A percentile compares a stretch with the other conserved stretches of the same genome.
phyloP scores from a whole-genome alignment of 2,329 filamentous ascomycete genomes.

The Pseudogymnoascus sp. region DNA sequence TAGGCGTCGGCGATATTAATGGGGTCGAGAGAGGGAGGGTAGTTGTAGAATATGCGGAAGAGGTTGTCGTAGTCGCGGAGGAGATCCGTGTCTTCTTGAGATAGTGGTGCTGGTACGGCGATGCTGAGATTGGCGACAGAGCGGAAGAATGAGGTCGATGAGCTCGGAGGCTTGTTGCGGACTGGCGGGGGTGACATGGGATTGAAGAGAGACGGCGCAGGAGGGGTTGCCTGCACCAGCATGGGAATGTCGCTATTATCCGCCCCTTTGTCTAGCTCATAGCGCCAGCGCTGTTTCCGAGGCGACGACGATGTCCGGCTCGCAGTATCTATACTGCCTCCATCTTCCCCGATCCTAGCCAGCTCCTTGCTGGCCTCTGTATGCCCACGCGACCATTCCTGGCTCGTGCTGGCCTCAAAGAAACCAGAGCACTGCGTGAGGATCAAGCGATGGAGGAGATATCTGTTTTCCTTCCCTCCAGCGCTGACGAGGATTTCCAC shows the following conservation, averaged over 20 bases:
- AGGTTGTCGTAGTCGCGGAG: conserved; percentile 92
- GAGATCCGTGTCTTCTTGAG: conserved; percentile 60
- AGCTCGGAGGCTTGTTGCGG: conserved; percentile 53
- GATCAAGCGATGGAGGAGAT: conserved; percentile 80
- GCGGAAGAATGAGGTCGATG: conserved; percentile 68
- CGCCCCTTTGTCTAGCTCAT: conserved; percentile 72
- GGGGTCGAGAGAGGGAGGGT: conserved; percentile 69
- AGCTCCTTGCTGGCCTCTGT: conserved; percentile 31
- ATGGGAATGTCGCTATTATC: conserved; percentile 74
- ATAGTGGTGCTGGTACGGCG: conserved; percentile 32
- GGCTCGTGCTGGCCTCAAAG: conserved; percentile 78
- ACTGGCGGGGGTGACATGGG: conserved; percentile 40
- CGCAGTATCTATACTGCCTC: conserved; percentile 30
- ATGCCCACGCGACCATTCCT: conserved; percentile 55
- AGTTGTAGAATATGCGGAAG: conserved; percentile 93
- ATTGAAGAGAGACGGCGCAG: conserved; percentile 44
- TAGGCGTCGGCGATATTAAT: conserved; percentile 90
- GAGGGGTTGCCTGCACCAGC: conserved; percentile 61
- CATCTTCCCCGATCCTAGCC: conserved; percentile 41
- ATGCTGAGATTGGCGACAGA: conserved; percentile 72
- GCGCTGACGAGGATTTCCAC: conserved; percentile 77
- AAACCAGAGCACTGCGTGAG: conserved; percentile 86
- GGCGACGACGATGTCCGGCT: conserved; percentile 15
- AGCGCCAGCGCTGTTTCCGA: conserved; percentile 63
- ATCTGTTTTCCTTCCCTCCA: conserved; percentile 65